Base-by-base conservation (phyloP, 768 basidiomycete species). In the Gautieria morchelliformis region DNA sequence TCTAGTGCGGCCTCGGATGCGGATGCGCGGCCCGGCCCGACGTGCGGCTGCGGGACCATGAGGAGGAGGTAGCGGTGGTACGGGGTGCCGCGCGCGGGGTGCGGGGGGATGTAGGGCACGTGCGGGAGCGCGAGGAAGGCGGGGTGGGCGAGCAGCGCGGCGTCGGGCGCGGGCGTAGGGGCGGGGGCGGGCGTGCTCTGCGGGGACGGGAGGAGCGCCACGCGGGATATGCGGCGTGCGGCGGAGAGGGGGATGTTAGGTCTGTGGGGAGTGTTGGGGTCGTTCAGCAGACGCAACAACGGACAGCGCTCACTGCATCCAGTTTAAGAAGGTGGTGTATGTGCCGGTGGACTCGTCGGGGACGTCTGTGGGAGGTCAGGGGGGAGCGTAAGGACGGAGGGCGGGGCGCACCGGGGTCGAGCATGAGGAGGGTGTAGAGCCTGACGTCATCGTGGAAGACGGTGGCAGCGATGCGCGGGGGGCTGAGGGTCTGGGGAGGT, bases 21-120 rank as follows among this genome's bases (percentile, higher is more conserved):
- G 56, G 72, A 62, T 51, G 58, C 64, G 62, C 63, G 60, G 10
- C 61, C 62, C 0, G 67, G 62, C 68, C 37, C 70, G n/a, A n/a
- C n/a, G n/a, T n/a, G n/a, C 67, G 79, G 75, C 63, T 95, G 92
- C 10, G 82, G 84, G 48, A 94, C 76, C 30, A 95, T 73, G 30
- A 95, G 73, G 45, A 86, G 63, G 9, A 83, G 80, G 69, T 95
- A 96, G 60, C 95, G 91, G 71, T 99, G 95, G 70, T 90, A 93
- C 0, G 83, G 82, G 11, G 93, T 87, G 51, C 93, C 93, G 39
- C 80, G 79, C 67, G 92, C 88, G 3, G 95, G 95, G 62, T 96
- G 93, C 4, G 94, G 96, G 5, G 95, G 89, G 61, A 94, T 74
- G 69, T 94, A 97, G 24, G 73, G 71, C 6, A 86, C 87, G 67